These are phyloP conservation scores for Cordyceps cateniannulata DNA, from an alignment of 2,329 filamentous ascomycete species.

Conservation along the genomic window DNA sequence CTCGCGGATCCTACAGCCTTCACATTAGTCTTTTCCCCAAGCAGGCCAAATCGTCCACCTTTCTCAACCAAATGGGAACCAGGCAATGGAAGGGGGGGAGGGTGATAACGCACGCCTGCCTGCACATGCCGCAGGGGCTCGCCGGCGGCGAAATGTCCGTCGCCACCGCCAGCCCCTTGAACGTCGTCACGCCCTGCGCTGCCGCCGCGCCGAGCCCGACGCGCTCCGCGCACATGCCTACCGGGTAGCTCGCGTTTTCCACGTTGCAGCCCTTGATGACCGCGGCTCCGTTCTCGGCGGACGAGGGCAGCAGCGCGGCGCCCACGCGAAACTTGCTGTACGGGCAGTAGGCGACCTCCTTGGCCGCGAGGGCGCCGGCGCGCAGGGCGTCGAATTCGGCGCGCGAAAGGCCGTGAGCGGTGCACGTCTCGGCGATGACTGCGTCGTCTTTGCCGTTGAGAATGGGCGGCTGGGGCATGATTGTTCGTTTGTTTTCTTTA, in stretches of 20 bases:
- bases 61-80: too few species aligned
- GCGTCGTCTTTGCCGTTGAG: conserved; percentile 23
- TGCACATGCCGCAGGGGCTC: conserved; percentile 90
- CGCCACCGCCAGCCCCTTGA: conserved; percentile 77
- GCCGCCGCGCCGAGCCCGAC: conserved; percentile 82
- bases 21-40: background rate
- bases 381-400: conserved; percentile 61
- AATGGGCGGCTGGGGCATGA: conserved; percentile 10
- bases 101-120: conserved; percentile 65
- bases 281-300: conserved; percentile 27
- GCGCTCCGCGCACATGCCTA: conserved; percentile 91
- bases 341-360: conserved; percentile 78
- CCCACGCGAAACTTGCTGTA: conserved; percentile 93
- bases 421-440: conserved; percentile 23
- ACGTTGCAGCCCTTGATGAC: conserved; percentile 67
- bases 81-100: too few species aligned
- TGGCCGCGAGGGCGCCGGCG: conserved; percentile 60
- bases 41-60: too few species aligned
- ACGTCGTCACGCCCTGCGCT: conserved; percentile 47
- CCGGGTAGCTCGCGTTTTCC: conserved; percentile 89
- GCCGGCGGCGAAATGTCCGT: conserved; percentile 67
- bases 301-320: conserved; percentile 57
- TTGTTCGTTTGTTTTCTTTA: too few species aligned
- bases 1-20: conserved; percentile 59
- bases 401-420: conserved; percentile 43